Percentiles rank a stretch among this genome's conserved stretches.
Conservation (phyloP, 2,329 filamentous ascomycete species). For the Cercospora citrullina region DNA sequence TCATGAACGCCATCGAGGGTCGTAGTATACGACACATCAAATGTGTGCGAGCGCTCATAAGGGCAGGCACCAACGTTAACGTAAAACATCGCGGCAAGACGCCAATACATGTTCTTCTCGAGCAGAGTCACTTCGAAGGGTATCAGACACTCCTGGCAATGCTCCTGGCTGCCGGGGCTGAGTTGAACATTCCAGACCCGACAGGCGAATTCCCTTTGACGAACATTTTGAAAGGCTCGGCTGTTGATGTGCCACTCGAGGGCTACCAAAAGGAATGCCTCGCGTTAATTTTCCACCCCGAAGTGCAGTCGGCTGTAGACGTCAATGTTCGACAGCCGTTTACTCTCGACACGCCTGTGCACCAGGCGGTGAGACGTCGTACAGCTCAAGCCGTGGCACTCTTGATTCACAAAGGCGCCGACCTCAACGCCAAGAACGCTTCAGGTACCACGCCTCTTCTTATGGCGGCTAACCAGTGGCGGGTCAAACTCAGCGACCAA, state of each 20-base stretch:
- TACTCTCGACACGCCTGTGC: background rate
- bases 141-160: background rate
- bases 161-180: background rate
- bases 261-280: background rate
- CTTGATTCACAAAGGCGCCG: background rate
- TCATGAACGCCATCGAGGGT: background rate
- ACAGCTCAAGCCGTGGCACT: background rate
- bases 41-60: background rate
- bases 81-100: background rate
- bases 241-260: background rate
- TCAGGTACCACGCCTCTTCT: background rate
- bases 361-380: background rate
- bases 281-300: background rate
- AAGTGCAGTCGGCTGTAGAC: background rate
- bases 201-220: background rate
- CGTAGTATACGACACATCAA: background rate
- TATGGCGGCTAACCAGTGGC: slow-evolving; percentile 2
- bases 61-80: background rate
- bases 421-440: background rate
- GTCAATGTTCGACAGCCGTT: background rate
- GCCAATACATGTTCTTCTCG: background rate
- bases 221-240: background rate
- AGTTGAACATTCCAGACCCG: background rate
- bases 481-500: background rate
- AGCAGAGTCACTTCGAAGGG: background rate